A percentile compares a stretch with the other conserved stretches of the same genome.
phyloP scores from a whole-genome alignment of 345 rosid species.

The Syzygium jambos region DNA sequence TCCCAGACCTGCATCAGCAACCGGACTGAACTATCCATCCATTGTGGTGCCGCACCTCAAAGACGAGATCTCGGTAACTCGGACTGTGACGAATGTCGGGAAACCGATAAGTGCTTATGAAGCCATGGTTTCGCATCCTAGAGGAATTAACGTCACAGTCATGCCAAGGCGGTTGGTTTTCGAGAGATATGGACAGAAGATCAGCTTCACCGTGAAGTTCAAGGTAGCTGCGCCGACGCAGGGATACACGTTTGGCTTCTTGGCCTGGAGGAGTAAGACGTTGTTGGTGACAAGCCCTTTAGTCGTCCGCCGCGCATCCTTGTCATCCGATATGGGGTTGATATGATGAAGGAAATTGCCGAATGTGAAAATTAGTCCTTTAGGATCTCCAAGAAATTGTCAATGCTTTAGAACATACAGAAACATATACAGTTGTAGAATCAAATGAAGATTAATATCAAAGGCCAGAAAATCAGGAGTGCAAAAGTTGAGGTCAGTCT shows the following conservation, averaged over 20 bases:
- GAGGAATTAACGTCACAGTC: conserved; percentile 32
- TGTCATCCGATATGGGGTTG: conserved; percentile 15
- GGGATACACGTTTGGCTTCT: conserved; percentile 36
- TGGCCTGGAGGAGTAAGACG: conserved; percentile 36
- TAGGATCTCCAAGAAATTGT: background rate
- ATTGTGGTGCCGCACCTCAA: conserved; percentile 33
- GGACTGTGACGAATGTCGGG: conserved; percentile 43
- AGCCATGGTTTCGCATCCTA: conserved; percentile 29
- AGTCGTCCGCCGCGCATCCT: conserved; percentile 23
- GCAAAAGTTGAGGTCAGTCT: too few species aligned
- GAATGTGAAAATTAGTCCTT: background rate
- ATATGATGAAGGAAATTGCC: conserved; percentile 3
- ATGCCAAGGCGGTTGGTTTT: conserved; percentile 25
- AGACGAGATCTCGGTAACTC: conserved; percentile 23
- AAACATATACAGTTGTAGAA: background rate
- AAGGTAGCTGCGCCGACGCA: conserved; percentile 24
- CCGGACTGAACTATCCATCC: conserved; percentile 41
- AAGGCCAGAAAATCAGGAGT: background rate
- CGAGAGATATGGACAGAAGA: conserved; percentile 32
- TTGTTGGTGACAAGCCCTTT: conserved; percentile 30
- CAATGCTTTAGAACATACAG: background rate
- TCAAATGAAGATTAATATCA: background rate
- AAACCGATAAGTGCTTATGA: conserved; percentile 21
- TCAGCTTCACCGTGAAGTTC: conserved; percentile 32
- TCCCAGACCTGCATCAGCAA: conserved; percentile 17